A percentile compares a stretch with the other conserved stretches of the same genome.
Conservation (phyloP, 1,284 basidiomycete genomes). For the Ustilago loliicola region DNA sequence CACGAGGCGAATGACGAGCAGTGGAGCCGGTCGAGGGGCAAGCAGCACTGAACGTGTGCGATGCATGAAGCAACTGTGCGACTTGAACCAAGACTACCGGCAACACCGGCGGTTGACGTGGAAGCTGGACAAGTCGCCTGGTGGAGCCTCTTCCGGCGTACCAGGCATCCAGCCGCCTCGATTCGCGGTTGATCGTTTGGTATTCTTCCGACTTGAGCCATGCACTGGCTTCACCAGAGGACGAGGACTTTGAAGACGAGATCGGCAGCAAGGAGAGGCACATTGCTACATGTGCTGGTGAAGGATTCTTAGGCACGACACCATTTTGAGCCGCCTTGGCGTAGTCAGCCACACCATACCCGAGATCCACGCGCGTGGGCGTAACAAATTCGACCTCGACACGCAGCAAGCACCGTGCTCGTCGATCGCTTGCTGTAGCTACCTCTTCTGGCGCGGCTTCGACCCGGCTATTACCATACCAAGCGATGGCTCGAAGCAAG, state of each 20-base stretch:
- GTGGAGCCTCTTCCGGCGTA: conserved; percentile 53
- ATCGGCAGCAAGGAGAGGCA: conserved; percentile 54
- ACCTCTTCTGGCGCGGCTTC: conserved; percentile 53
- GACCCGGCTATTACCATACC: conserved; percentile 61
- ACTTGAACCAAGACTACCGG: conserved; percentile 50
- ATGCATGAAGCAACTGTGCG: conserved; percentile 56
- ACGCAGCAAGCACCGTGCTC: conserved; percentile 22
- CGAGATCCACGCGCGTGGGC: conserved; percentile 35
- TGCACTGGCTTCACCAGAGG: conserved; percentile 23
- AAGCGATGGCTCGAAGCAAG: conserved; percentile 57
- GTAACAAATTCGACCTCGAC: conserved; percentile 62
- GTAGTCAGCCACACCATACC: conserved; percentile 34
- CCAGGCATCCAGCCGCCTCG: conserved; percentile 47
- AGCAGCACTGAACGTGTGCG: conserved; percentile 56
- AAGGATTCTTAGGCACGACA: conserved; percentile 25
- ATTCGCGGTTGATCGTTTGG: conserved; percentile 42
- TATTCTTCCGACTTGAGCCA: conserved; percentile 41
- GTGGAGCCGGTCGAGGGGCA: conserved; percentile 53
- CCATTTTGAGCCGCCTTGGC: conserved; percentile 26
- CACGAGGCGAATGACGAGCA: conserved; percentile 56
- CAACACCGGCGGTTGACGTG: conserved; percentile 46
- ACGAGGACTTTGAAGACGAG: conserved; percentile 6
- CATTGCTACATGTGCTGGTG: conserved; percentile 53
- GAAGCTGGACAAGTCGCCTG: conserved; percentile 46
- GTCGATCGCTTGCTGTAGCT: conserved; percentile 36